Evolutionary conservation across 306 rosid species (phyloP).

Genomic region (Alnus rubra): DNA sequence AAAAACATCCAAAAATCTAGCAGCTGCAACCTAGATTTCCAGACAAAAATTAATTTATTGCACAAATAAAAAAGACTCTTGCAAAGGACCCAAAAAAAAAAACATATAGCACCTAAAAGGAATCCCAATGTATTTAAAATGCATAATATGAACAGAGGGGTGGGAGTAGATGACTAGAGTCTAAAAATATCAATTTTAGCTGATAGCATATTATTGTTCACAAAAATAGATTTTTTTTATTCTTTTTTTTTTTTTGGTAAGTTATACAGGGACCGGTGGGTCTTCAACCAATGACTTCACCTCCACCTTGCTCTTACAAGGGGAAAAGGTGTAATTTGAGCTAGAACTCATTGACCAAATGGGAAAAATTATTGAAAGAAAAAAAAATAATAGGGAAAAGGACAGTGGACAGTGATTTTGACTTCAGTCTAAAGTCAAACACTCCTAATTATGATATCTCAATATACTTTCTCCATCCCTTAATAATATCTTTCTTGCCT

Average conservation of each 20-base stretch:
- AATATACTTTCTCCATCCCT: background rate
- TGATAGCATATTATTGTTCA: background rate
- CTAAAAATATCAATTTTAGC: background rate
- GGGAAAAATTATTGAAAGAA: background rate
- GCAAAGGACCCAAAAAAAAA: background rate
- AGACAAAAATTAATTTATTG: conserved; percentile 22
- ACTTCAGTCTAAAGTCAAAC: background rate
- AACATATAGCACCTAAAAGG: background rate
- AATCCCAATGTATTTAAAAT: background rate
- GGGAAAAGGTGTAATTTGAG: background rate
- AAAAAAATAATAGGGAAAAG: background rate
- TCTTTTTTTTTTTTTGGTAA: too few species aligned
- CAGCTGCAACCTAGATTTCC: conserved; percentile 64
- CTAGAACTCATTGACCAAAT: background rate
- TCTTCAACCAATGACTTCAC: background rate
- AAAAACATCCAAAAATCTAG: conserved; percentile 3
- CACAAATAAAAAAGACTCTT: conserved; percentile 4
- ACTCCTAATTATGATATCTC: background rate
- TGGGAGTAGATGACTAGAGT: background rate
- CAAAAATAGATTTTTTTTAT: too few species aligned
- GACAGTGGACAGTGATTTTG: background rate
- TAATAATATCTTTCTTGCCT: background rate
- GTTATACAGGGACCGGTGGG: background rate
- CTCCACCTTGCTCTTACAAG: background rate
- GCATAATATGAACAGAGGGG: background rate